phyloP scores from a whole-genome alignment of 106 monocot species.

The Dendrobium officinale region DNA sequence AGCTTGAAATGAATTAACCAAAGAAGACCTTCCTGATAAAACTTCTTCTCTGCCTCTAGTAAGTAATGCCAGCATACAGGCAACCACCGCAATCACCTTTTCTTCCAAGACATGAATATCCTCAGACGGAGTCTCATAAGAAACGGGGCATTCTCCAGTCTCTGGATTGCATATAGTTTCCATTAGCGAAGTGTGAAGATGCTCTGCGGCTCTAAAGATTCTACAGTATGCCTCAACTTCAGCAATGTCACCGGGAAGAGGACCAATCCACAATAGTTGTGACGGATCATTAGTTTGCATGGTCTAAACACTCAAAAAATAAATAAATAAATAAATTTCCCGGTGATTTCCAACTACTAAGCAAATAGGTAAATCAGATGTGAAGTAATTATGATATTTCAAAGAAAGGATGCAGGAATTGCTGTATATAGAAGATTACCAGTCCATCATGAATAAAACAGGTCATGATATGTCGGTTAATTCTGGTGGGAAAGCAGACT shows the following conservation, averaged over 20 bases:
- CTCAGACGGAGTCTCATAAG: conserved; percentile 59
- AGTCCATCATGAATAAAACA: background rate
- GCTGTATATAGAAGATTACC: background rate
- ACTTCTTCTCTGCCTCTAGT: conserved; percentile 79
- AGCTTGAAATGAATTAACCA: conserved; percentile 40
- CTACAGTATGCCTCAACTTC: conserved; percentile 97
- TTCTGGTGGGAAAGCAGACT: too few species aligned
- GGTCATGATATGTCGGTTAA: too few species aligned
- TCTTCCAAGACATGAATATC: conserved; percentile 68
- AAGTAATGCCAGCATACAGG: conserved; percentile 71
- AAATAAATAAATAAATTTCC: background rate
- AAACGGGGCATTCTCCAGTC: conserved; percentile 77
- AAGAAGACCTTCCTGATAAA: conserved; percentile 68
- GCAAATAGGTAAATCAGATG: background rate
- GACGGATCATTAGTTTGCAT: conserved; percentile 55
- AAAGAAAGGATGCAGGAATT: background rate
- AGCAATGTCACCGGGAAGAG: conserved; percentile 92
- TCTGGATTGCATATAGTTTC: conserved; percentile 86
- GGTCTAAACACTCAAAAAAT: conserved; percentile 26
- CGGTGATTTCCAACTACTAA: background rate
- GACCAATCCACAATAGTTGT: conserved; percentile 72
- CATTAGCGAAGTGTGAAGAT: conserved; percentile 77
- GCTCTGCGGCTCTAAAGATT: conserved; percentile 93
- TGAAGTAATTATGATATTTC: background rate
- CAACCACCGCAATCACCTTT: conserved; percentile 73